Percentiles rank a stretch among this genome's conserved stretches.
These are phyloP conservation scores for Calonectria hawksworthii DNA, from an alignment of 2,329 filamentous ascomycete genomes.

Conservation along the genomic window DNA sequence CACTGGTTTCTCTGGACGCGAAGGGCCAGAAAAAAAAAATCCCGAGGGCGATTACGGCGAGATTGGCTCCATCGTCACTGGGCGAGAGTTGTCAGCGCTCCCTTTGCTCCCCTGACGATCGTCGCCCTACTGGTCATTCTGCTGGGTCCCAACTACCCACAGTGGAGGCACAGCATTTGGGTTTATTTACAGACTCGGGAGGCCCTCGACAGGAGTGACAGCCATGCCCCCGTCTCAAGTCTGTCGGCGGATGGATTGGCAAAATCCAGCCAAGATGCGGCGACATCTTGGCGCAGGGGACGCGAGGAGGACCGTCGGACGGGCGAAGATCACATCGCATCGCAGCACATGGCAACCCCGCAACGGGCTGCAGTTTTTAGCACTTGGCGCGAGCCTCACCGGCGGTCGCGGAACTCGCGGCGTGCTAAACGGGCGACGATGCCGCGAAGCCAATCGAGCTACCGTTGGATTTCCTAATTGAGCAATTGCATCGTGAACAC, in stretches of 20 bases:
- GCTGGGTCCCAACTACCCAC: neutral
- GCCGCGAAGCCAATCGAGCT: neutral
- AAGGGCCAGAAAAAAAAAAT: neutral
- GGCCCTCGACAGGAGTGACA: neutral
- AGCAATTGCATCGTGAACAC: neutral
- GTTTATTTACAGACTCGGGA: neutral
- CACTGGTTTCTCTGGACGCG: neutral
- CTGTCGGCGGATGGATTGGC: neutral
- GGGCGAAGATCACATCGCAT: neutral
- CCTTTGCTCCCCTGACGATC: slow-evolving; percentile 25
- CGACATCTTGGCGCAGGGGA: neutral
- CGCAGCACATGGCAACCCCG: neutral
- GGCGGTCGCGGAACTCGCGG: neutral
- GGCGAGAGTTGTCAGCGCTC: neutral
- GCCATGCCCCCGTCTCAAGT: neutral
- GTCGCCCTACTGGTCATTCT: neutral
- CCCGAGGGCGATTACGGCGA: neutral
- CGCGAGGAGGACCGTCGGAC: neutral
- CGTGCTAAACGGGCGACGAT: neutral
- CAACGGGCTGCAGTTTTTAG: neutral
- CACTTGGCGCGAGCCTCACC: neutral
- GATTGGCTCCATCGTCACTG: neutral
- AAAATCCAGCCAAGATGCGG: neutral
- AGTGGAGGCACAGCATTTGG: neutral
- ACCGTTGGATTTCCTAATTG: neutral